phyloP scores from a whole-genome alignment of 306 rosid species.

The Lagenaria siceraria region DNA sequence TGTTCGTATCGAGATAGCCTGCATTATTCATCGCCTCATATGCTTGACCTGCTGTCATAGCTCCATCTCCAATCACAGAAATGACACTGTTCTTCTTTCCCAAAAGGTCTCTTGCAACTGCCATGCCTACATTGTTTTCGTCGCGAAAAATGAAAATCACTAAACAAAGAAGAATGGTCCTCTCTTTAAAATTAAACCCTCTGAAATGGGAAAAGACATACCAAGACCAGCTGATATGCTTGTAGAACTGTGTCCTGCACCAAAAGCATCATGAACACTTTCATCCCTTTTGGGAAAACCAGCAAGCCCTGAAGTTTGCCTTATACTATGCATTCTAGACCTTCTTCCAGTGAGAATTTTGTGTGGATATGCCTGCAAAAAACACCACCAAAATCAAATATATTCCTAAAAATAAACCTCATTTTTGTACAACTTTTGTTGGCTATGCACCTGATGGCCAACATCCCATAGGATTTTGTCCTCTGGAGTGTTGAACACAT shows the following conservation, averaged over 20 bases:
- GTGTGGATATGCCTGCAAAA: conserved; percentile 61
- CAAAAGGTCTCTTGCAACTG: conserved; percentile 75
- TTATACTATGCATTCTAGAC: conserved; percentile 71
- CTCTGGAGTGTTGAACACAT: conserved; percentile 73
- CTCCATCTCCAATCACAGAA: conserved; percentile 94
- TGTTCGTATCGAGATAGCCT: conserved; percentile 65
- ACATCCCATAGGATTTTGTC: conserved; percentile 96
- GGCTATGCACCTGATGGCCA: conserved; percentile 67
- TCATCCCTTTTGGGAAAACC: conserved; percentile 94
- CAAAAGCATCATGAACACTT: conserved; percentile 83
- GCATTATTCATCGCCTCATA: conserved; percentile 97
- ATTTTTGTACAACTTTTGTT: neutral
- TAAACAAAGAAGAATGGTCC: neutral
- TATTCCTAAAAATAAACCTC: neutral
- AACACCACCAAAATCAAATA: neutral
- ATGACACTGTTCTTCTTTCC: conserved; percentile 63
- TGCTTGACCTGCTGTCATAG: conserved; percentile 96
- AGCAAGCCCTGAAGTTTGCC: conserved; percentile 84
- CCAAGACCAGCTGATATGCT: conserved; percentile 98
- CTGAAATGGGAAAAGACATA: conserved; percentile 9
- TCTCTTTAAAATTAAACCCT: neutral
- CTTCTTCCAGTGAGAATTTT: conserved; percentile 95
- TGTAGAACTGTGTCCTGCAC: conserved; percentile 87
- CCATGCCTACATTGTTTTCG: conserved; percentile 54
- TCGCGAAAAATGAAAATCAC: neutral